Conservation (phyloP, 2,329 filamentous ascomycete genomes). For the Hymenoscyphus infarciens region DNA sequence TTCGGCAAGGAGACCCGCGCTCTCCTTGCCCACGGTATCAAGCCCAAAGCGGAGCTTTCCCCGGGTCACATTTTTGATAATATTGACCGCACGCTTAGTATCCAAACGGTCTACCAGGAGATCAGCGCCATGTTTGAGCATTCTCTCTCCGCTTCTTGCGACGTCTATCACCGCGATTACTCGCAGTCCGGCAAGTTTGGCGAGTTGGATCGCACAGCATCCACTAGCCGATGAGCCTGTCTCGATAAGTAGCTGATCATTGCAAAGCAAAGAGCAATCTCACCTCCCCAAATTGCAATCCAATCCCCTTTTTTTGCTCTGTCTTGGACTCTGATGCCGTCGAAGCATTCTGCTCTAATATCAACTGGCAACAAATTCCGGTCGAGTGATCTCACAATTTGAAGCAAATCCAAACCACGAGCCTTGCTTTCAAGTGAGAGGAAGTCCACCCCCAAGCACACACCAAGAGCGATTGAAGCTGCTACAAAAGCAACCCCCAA, state of each 20-base stretch:
- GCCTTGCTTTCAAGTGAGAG: slow-evolving; percentile 40
- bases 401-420: slow-evolving; percentile 56
- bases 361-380: slow-evolving; percentile 53
- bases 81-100: slow-evolving; percentile 58
- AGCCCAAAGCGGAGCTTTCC: slow-evolving; percentile 62
- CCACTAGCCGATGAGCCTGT: slow-evolving; percentile 65
- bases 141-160: slow-evolving; percentile 59
- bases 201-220: slow-evolving; percentile 63
- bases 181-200: slow-evolving; percentile 60
- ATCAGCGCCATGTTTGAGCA: slow-evolving; percentile 52
- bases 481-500: slow-evolving; percentile 48
- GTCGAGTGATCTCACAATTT: slow-evolving; percentile 46
- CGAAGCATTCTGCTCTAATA: slow-evolving; percentile 60
- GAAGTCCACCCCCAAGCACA: slow-evolving; percentile 69
- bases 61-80: slow-evolving; percentile 57
- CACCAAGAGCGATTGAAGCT: slow-evolving; percentile 60
- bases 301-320: slow-evolving; percentile 61
- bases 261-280: slow-evolving; percentile 21
- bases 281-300: slow-evolving; percentile 70
- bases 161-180: slow-evolving; percentile 65
- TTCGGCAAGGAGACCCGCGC: slow-evolving; percentile 49
- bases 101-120: slow-evolving; percentile 67
- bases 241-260: slow-evolving; percentile 6
- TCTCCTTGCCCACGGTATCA: slow-evolving; percentile 64
- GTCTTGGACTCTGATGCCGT: slow-evolving; percentile 49